Percentiles rank a stretch among this genome's conserved stretches.
Conservation (phyloP, 2,329 filamentous ascomycete genomes). For the Pseudovirgaria hyperparasitica region DNA sequence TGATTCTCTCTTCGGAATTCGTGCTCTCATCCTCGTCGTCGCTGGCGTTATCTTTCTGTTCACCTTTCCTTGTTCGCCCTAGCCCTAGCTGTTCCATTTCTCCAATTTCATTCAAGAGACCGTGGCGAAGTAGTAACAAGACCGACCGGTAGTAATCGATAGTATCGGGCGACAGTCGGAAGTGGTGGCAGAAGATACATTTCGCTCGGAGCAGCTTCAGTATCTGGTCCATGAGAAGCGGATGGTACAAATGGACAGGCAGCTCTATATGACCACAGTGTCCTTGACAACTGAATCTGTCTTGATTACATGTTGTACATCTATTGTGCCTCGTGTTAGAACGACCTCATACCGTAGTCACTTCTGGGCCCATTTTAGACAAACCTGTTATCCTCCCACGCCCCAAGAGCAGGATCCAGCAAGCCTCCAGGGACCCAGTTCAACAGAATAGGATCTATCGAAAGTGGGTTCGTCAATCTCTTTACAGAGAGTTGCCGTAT, state of each 20-base stretch:
- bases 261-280: conserved; percentile 94
- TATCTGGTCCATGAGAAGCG: conserved; percentile 90
- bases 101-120: conserved; percentile 57
- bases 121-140: conserved; percentile 72
- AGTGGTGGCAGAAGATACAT: conserved; percentile 80
- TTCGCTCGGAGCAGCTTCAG: conserved; percentile 73
- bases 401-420: conserved; percentile 83
- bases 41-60: conserved; percentile 45
- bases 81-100: conserved; percentile 33
- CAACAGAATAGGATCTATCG: conserved; percentile 85
- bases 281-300: conserved; percentile 68
- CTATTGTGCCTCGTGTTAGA: conserved; percentile 30
- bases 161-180: conserved; percentile 65
- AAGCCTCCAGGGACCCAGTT: conserved; percentile 84
- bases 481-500: conserved; percentile 86
- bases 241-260: conserved; percentile 85
- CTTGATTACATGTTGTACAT: conserved; percentile 85
- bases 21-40: conserved; percentile 46
- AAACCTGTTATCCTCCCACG: conserved; percentile 76
- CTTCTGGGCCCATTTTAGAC: conserved; percentile 21
- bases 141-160: conserved; percentile 75
- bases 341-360: no score
- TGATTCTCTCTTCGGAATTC: conserved; percentile 43
- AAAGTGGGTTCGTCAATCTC: conserved; percentile 81
- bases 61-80: conserved; percentile 19